Evolutionary conservation across 164 flowering plant species (phyloP).

Genomic region (Piper longum): DNA sequence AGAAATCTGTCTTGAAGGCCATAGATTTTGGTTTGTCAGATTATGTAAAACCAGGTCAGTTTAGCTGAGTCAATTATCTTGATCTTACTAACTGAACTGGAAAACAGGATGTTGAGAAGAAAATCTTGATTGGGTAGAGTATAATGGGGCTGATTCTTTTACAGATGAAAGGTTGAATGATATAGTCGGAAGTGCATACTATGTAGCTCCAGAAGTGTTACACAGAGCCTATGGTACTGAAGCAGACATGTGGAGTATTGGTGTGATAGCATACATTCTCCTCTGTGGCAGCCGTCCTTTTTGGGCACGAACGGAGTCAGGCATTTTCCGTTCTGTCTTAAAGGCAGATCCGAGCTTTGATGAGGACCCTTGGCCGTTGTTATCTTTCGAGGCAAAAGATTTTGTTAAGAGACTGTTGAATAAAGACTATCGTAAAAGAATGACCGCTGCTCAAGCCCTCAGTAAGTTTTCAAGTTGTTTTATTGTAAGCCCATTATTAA

Average conservation of each 20-base stretch:
- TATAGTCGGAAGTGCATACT: conserved; percentile 96
- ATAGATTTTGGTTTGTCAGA: conserved; percentile 98
- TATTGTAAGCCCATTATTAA: not conserved
- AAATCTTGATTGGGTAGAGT: not conserved
- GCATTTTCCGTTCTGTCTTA: conserved; percentile 79
- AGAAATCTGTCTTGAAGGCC: conserved; percentile 61
- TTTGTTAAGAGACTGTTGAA: conserved; percentile 82
- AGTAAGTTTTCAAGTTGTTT: conserved; percentile 31
- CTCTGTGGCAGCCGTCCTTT: conserved; percentile 97
- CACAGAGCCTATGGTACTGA: conserved; percentile 95
- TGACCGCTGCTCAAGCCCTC: conserved; percentile 94
- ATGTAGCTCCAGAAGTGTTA: conserved; percentile 97
- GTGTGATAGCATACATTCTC: conserved; percentile 94
- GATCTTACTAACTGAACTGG: not conserved
- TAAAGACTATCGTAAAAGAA: conserved; percentile 81
- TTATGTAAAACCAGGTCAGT: conserved; percentile 87
- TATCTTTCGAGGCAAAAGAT: conserved; percentile 73
- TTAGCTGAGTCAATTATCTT: not conserved
- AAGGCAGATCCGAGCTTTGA: conserved; percentile 87
- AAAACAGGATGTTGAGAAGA: not conserved
- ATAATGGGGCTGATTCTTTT: not conserved
- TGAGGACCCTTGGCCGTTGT: conserved; percentile 92
- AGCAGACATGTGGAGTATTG: conserved; percentile 99
- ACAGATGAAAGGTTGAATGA: conserved; percentile 96
- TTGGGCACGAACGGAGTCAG: conserved; percentile 96